These are phyloP conservation scores for Populus pruinosa DNA, from an alignment of 345 rosid genomes.

Conservation along the genomic window DNA sequence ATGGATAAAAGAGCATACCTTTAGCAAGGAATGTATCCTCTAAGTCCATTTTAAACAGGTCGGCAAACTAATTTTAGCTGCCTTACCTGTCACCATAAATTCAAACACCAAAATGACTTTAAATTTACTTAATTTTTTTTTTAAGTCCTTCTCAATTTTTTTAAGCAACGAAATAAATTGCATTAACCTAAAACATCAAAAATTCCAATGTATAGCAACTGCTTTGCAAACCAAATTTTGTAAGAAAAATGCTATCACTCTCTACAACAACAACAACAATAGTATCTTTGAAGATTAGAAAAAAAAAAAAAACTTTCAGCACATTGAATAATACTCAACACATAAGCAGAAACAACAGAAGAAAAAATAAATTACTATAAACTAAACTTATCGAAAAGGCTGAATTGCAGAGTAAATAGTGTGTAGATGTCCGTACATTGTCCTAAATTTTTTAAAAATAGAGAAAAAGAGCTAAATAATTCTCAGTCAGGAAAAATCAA, in stretches of 20 bases:
- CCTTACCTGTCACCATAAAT: conserved; percentile 29
- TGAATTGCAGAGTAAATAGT: too few species aligned
- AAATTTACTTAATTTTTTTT: not conserved
- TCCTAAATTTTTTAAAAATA: too few species aligned
- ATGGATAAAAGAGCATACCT: conserved; percentile 39
- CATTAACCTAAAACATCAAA: not conserved
- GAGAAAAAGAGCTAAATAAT: too few species aligned
- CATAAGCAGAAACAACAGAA: not conserved
- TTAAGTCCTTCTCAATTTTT: not conserved
- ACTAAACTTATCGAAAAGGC: not conserved
- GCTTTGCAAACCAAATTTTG: not conserved
- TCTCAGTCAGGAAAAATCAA: not conserved
- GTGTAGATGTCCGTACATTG: too few species aligned
- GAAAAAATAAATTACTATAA: not conserved
- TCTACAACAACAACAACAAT: too few species aligned
- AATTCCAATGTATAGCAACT: not conserved
- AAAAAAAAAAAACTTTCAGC: too few species aligned
- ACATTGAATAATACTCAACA: not conserved
- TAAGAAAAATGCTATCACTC: not conserved
- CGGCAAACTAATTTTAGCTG: conserved; percentile 11
- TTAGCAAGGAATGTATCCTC: conserved; percentile 46
- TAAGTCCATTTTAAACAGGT: conserved; percentile 41
- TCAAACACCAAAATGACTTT: not conserved
- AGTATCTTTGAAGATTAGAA: too few species aligned
- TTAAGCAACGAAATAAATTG: not conserved